Conservation (phyloP, 148 eudicot species). For the Pouteria glomerata region DNA sequence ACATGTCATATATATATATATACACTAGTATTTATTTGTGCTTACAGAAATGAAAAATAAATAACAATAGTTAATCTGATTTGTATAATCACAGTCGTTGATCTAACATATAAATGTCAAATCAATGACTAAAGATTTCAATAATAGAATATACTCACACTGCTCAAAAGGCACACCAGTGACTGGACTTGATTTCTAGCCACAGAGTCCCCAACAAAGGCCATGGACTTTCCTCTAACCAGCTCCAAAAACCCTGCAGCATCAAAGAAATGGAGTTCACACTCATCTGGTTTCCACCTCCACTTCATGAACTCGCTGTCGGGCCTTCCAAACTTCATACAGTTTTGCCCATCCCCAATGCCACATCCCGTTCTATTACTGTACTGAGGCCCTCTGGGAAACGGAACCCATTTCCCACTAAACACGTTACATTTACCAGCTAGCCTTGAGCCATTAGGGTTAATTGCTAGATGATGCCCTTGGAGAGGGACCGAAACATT, state of each 20-base stretch:
- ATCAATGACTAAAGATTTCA: too few relatives aligned
- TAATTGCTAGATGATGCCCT: not conserved
- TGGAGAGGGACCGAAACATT: not conserved
- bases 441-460: not conserved
- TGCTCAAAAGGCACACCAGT: constrained; percentile 34
- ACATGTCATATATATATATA: too few relatives aligned
- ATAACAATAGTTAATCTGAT: too few relatives aligned
- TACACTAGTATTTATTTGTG: too few relatives aligned
- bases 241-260: constrained; percentile 23
- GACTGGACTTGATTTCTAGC: constrained; percentile 59
- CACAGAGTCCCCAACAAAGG: constrained; percentile 55
- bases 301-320: constrained; percentile 42
- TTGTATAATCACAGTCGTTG: too few relatives aligned
- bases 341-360: constrained; percentile 32
- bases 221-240: constrained; percentile 35
- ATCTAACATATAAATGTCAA: too few relatives aligned
- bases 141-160: constrained; percentile 23
- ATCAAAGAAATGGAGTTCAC: constrained; percentile 39
- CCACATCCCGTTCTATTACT: constrained; percentile 25
- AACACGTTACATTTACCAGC: constrained; percentile 28
- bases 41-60: too few relatives aligned
- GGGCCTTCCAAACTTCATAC: constrained; percentile 44
- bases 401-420: constrained; percentile 41
- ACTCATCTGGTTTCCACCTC: constrained; percentile 53
- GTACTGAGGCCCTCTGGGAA: constrained; percentile 27